A percentile compares a stretch with the other conserved stretches of the same genome.
Conservation (phyloP, 805 yeast genomes). For the Lipomyces yamadae region DNA sequence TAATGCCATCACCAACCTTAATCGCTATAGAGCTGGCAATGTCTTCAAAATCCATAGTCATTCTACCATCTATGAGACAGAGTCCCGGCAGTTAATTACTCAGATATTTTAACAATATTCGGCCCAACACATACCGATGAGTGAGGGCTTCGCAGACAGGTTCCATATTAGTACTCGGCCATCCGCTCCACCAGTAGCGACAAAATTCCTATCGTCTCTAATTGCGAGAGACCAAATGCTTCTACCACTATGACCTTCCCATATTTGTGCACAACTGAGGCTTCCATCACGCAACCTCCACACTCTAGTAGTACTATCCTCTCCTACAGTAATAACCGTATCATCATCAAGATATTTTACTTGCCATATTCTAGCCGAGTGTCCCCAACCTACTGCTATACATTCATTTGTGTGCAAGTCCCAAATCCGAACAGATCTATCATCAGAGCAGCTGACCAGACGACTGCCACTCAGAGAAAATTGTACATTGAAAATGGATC, state of each 20-base stretch:
- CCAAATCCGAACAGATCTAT: constrained; percentile 83
- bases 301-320: constrained; percentile 81
- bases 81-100: neutral
- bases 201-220: constrained; percentile 56
- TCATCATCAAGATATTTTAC: constrained; percentile 58
- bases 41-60: constrained; percentile 40
- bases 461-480: constrained; percentile 60
- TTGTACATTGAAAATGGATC: constrained; percentile 84
- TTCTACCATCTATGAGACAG: constrained; percentile 2
- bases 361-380: constrained; percentile 91
- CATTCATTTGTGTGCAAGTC: constrained; percentile 60
- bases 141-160: constrained; percentile 5
- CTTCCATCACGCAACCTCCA: constrained; percentile 60
- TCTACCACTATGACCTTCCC: constrained; percentile 80
- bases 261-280: constrained; percentile 53
- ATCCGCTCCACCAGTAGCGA: constrained; percentile 93
- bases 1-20: neutral
- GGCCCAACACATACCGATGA: constrained; percentile 9
- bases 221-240: constrained; percentile 77
- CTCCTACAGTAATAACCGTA: constrained; percentile 69
- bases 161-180: constrained; percentile 73
- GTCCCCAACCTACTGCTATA: constrained; percentile 92
- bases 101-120: neutral
- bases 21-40: constrained; percentile 1
- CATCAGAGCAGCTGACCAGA: constrained; percentile 88